phyloP scores from a whole-genome alignment of 345 rosid species.

The Pistacia integerrima region DNA sequence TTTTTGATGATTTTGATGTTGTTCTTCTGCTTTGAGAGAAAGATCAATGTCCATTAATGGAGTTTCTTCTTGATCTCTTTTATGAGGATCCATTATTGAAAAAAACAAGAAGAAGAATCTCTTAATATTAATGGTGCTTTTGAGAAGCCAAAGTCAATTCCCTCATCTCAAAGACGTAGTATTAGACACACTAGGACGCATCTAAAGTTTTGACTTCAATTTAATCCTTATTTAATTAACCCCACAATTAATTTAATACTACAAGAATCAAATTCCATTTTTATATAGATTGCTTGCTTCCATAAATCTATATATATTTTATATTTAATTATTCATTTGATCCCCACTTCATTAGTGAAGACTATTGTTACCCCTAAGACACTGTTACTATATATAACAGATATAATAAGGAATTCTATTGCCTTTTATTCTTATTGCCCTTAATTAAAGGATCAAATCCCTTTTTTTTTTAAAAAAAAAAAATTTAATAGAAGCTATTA shows the following conservation, averaged over 20 bases:
- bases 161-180: slow-evolving; percentile 37
- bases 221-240: slow-evolving; percentile 23
- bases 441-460: too few species aligned
- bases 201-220: slow-evolving; percentile 50
- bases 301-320: not conserved
- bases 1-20: not conserved
- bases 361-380: not conserved
- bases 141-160: slow-evolving; percentile 68
- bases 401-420: too few species aligned
- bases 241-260: slow-evolving; percentile 19
- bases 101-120: slow-evolving; percentile 9
- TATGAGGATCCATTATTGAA: not conserved
- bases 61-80: not conserved
- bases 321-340: not conserved
- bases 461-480: not conserved
- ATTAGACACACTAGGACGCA: slow-evolving; percentile 41
- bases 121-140: slow-evolving; percentile 35
- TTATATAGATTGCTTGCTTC: not conserved
- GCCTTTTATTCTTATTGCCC: not conserved
- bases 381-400: not conserved
- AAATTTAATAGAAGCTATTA: too few species aligned
- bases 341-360: not conserved
- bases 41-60: slow-evolving; percentile 45
- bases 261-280: slow-evolving; percentile 14
- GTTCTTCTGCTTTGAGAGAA: slow-evolving; percentile 33